phyloP scores from a whole-genome alignment of 192 early-diverging fungal genomes.

The Geranomyces michiganensis region DNA sequence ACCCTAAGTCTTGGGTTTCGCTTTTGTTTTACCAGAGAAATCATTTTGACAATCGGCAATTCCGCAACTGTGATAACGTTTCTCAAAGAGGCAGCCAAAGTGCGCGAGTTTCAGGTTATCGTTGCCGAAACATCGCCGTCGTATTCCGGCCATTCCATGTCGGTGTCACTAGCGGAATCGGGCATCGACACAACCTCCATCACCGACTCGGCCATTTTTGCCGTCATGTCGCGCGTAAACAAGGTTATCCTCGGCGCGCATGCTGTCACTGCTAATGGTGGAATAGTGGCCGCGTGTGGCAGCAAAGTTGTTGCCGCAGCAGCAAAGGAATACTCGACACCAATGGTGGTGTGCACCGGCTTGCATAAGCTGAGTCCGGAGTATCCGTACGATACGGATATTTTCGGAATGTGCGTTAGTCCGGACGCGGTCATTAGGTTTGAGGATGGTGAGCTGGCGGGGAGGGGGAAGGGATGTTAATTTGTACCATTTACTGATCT shows the following conservation, averaged over 20 bases:
- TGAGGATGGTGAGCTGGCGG: slow-evolving; percentile 59
- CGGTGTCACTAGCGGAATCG: slow-evolving; percentile 66
- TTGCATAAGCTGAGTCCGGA: slow-evolving; percentile 86
- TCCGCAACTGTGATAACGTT: slow-evolving; percentile 87
- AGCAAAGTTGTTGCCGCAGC: slow-evolving; percentile 83
- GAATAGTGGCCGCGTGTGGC: slow-evolving; percentile 80
- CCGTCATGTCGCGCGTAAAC: slow-evolving; percentile 96
- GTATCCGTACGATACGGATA: slow-evolving; percentile 88
- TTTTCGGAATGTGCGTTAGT: slow-evolving; percentile 74
- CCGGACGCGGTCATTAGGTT: slow-evolving; percentile 84
- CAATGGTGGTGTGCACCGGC: slow-evolving; percentile 89
- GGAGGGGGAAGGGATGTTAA: no score
- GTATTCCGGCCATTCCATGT: slow-evolving; percentile 86
- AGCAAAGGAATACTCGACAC: slow-evolving; percentile 90
- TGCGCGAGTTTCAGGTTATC: slow-evolving; percentile 92
- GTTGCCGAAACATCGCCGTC: slow-evolving; percentile 90
- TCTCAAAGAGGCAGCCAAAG: slow-evolving; percentile 79
- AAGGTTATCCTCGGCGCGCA: slow-evolving; percentile 94
- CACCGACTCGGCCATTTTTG: slow-evolving; percentile 91
- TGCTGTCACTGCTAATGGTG: slow-evolving; percentile 92
- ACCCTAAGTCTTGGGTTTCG: neutral
- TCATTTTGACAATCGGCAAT: slow-evolving; percentile 90
- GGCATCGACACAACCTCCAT: slow-evolving; percentile 93
- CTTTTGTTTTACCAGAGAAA: slow-evolving; percentile 65
- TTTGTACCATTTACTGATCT: no score